Evolutionary conservation across 257 asterid species (phyloP).

Genomic region (Ilex aquifolium): DNA sequence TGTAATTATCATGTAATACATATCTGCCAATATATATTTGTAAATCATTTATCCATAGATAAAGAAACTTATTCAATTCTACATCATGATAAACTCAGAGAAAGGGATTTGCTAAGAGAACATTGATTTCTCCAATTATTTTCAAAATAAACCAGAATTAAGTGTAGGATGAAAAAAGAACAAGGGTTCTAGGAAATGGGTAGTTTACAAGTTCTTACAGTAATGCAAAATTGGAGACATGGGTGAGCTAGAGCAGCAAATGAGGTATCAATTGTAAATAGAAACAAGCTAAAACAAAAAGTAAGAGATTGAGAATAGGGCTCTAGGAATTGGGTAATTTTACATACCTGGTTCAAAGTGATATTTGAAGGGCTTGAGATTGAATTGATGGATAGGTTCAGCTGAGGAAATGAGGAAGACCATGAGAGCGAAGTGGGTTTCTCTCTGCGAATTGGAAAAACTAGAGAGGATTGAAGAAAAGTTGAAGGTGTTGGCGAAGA

Average conservation of each 20-base stretch:
- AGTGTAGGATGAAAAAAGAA: no score
- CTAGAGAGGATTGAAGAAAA: constrained; percentile 38
- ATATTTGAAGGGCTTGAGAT: constrained; percentile 19
- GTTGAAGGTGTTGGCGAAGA: constrained; percentile 22
- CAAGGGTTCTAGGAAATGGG: no score
- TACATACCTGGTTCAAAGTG: constrained; percentile 38
- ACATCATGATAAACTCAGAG: no score
- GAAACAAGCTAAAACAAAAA: neutral
- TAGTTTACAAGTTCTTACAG: neutral
- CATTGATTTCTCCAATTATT: no score
- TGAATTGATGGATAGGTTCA: constrained; percentile 26
- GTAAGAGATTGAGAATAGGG: neutral
- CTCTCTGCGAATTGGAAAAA: constrained; percentile 17
- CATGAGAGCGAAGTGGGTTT: constrained; percentile 48
- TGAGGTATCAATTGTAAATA: neutral
- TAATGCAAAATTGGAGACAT: no score
- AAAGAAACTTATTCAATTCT: no score
- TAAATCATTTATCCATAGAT: no score
- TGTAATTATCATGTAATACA: neutral
- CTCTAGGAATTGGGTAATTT: neutral
- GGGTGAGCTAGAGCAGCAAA: neutral
- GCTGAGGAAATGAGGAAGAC: constrained; percentile 63
- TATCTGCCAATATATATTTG: no score
- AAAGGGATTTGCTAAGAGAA: no score
- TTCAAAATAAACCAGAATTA: no score